Base-by-base conservation (phyloP, 2,329 filamentous ascomycete genomes). In the Penicillium sumatraense region DNA sequence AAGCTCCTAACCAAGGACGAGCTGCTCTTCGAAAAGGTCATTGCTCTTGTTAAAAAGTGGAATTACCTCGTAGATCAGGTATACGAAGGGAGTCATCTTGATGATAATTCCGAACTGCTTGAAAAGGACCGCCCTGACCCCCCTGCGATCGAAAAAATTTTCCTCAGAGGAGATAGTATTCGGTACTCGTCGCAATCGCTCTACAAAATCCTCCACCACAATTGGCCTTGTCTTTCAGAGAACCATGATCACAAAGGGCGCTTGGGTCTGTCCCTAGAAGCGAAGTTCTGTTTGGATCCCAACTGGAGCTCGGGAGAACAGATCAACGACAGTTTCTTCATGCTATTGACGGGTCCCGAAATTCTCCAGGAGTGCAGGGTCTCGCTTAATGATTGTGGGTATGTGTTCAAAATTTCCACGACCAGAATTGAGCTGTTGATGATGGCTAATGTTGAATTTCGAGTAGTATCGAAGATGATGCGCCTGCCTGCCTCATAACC, bases 201-300 rank as follows among this genome's bases (percentile, higher is more conserved):
- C 2, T 48, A 59, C 13, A 24, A 53, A 18, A 16, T 48, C 10
- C 49, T 59, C 14, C 56, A 57, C 27, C 5, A 20, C 5, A 56
- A 53, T 10, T 55, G 58, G 53, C 56, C 51, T 9, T 56, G 58
- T 36, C 11, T 23, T 3, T 41, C 42, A 3, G 55, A 56, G 3
- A 42, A 20, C 10, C 58, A 60, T 27, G 42, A 60, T 5, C 58
- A 60, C n/a, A 40, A 38, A 8, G 52, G 58, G 3, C 35, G 44
- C 23, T 24, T 60, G 36, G 55, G 58, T 9, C 47, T 51, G 21
- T 60, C 51, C 23, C 8, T 20, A 5, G 51, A 47, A 24, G 57
- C 57, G 3, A 60, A 60, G 14, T 53, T 60, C 13, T 50, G 27
- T 26, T 45, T 60, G 9, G 58, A 60, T 38, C 58, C 54, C 29